Percentiles rank a stretch among this genome's conserved stretches.
Evolutionary conservation across 129 eudicot genomes (phyloP).

Genomic region (Gnaphalium uliginosum): DNA sequence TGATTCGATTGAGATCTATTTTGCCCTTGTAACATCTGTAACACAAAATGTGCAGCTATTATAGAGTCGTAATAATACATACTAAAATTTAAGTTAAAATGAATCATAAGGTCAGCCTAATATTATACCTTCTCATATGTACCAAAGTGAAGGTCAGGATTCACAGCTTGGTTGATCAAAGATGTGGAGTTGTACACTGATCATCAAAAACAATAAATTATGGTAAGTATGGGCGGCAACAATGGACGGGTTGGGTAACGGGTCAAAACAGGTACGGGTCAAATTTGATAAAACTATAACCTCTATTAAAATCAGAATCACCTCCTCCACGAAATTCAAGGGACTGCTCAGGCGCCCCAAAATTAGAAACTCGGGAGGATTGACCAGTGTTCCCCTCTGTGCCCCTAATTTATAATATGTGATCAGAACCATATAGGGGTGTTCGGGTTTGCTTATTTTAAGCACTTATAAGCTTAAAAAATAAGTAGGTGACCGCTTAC

Average conservation of each 20-base stretch:
- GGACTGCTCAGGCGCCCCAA: constrained; percentile 62
- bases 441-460: no score
- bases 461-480: no score
- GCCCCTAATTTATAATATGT: constrained; percentile 45
- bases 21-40: constrained; percentile 54
- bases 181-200: constrained; percentile 46
- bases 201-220: constrained; percentile 23
- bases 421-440: constrained; percentile 9
- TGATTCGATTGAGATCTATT: constrained; percentile 44
- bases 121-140: constrained; percentile 64
- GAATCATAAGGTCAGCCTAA: background rate
- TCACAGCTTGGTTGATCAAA: constrained; percentile 41
- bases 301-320: constrained; percentile 41
- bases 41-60: constrained; percentile 17
- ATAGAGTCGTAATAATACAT: background rate
- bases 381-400: constrained; percentile 48
- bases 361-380: constrained; percentile 50
- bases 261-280: background rate
- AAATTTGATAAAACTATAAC: constrained; percentile 24
- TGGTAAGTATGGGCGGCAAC: background rate
- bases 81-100: background rate
- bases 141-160: constrained; percentile 59
- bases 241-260: background rate
- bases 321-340: constrained; percentile 65
- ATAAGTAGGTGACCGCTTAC: no score